These are phyloP conservation scores for Mycena sanguinolenta DNA, from an alignment of 768 basidiomycete genomes.

Conservation along the genomic window DNA sequence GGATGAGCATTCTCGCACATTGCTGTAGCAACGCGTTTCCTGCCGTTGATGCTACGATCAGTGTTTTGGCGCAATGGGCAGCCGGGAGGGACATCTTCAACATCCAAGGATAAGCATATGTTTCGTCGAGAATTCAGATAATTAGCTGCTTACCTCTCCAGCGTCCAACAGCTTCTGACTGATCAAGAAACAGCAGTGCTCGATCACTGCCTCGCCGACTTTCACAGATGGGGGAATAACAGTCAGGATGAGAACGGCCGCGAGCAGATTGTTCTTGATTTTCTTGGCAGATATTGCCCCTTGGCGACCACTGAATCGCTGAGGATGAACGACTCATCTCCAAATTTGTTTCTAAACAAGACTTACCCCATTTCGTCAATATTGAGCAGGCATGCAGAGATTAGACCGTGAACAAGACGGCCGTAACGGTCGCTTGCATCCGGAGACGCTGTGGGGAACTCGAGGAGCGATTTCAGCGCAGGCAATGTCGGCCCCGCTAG, in stretches of 20 bases:
- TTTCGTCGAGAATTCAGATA: background rate
- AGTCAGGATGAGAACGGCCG: constrained; percentile 87
- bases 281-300: constrained; percentile 85
- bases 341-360: background rate
- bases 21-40: constrained; percentile 78
- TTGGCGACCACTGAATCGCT: constrained; percentile 75
- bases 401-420: constrained; percentile 78
- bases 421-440: constrained; percentile 67
- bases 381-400: constrained; percentile 86
- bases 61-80: too few relatives aligned
- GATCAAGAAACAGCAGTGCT: constrained; percentile 74
- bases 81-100: constrained; percentile 84
- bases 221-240: constrained; percentile 74
- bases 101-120: constrained; percentile 2
- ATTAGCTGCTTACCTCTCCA: constrained; percentile 66
- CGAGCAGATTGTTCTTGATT: constrained; percentile 91
- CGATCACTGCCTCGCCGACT: constrained; percentile 64
- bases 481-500: constrained; percentile 86
- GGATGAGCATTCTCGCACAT: constrained; percentile 79
- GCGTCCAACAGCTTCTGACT: constrained; percentile 81
- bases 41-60: constrained; percentile 78
- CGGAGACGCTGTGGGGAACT: constrained; percentile 58
- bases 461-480: constrained; percentile 81
- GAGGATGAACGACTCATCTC: constrained; percentile 3
- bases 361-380: constrained; percentile 93